phyloP scores from a whole-genome alignment of 768 basidiomycete genomes.

The Kwoniella sp. region DNA sequence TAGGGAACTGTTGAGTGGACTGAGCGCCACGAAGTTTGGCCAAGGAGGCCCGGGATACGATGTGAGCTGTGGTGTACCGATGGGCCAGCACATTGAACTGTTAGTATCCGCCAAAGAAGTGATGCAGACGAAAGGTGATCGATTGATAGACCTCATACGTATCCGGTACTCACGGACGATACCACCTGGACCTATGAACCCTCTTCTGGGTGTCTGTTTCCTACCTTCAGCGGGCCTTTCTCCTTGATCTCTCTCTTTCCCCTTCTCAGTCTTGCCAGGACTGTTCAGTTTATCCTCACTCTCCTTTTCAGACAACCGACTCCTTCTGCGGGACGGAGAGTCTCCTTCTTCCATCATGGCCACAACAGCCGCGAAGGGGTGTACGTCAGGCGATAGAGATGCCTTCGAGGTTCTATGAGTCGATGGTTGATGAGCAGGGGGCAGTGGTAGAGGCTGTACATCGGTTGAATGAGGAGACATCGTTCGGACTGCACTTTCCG shows the following conservation, averaged over 20 bases:
- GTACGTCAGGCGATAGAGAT: neutral
- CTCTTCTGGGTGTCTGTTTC: conserved; percentile 32
- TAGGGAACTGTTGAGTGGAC: neutral
- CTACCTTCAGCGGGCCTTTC: conserved; percentile 22
- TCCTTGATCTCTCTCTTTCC: conserved; percentile 10
- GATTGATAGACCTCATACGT: neutral
- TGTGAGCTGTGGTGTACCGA: too few relatives aligned
- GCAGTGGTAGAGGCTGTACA: conserved; percentile 1
- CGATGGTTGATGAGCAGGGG: neutral
- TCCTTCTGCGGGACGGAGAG: conserved; percentile 7
- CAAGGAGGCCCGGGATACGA: conserved; percentile 27
- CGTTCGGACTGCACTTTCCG: too few relatives aligned
- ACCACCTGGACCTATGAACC: conserved; percentile 31
- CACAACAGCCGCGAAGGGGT: conserved; percentile 26
- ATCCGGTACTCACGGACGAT: conserved; percentile 26
- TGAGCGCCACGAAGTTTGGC: conserved; percentile 17
- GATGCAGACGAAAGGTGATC: too few relatives aligned
- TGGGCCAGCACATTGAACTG: too few relatives aligned
- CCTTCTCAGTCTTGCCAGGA: conserved; percentile 13
- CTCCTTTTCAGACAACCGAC: neutral
- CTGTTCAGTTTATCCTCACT: conserved; percentile 2
- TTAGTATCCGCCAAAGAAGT: too few relatives aligned
- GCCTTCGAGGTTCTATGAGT: conserved; percentile 1
- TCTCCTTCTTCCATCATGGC: conserved; percentile 28
- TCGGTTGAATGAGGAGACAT: neutral